Percentiles rank a stretch among this genome's conserved stretches.
These are phyloP conservation scores for Secale cereale DNA, from an alignment of 176 grass and related monocot genomes.

Conservation along the genomic window DNA sequence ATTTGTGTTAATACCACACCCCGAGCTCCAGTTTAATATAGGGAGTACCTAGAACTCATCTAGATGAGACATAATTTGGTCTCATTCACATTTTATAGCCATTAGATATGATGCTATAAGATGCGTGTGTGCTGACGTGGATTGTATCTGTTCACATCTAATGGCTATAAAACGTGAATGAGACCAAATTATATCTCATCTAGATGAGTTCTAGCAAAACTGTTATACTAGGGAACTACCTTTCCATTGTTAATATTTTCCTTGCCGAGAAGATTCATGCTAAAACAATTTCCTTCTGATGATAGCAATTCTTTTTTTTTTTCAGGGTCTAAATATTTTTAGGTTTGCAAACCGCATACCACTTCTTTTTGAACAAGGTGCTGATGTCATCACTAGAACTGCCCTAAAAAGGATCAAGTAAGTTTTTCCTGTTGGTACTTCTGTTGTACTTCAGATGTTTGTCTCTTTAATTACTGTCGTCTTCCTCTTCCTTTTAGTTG, in stretches of 20 bases:
- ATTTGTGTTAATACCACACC: constrained; percentile 24
- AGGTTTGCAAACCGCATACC: constrained; percentile 98
- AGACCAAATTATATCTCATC: too few relatives aligned
- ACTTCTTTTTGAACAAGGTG: constrained; percentile 96
- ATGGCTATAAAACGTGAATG: too few relatives aligned
- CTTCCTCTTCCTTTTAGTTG: constrained; percentile 55
- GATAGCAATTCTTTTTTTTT: constrained; percentile 14
- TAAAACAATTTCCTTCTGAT: constrained; percentile 17
- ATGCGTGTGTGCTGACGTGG: too few relatives aligned
- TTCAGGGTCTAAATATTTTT: constrained; percentile 92
- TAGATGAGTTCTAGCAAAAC: too few relatives aligned
- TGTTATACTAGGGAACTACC: background rate
- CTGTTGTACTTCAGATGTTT: background rate
- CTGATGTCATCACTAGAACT: constrained; percentile 98
- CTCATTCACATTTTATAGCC: too few relatives aligned
- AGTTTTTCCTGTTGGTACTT: constrained; percentile 30
- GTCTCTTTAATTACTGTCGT: background rate
- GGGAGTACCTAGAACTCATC: too few relatives aligned
- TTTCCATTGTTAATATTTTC: constrained; percentile 15
- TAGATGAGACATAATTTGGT: too few relatives aligned
- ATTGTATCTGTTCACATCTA: too few relatives aligned
- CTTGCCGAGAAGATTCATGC: constrained; percentile 3
- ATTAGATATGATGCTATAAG: too few relatives aligned
- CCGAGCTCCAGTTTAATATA: background rate
- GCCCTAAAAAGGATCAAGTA: constrained; percentile 84